Evolutionary conservation across 495 filamentous ascomycete species (phyloP).

Genomic region (Aspergillus mulundensis): DNA sequence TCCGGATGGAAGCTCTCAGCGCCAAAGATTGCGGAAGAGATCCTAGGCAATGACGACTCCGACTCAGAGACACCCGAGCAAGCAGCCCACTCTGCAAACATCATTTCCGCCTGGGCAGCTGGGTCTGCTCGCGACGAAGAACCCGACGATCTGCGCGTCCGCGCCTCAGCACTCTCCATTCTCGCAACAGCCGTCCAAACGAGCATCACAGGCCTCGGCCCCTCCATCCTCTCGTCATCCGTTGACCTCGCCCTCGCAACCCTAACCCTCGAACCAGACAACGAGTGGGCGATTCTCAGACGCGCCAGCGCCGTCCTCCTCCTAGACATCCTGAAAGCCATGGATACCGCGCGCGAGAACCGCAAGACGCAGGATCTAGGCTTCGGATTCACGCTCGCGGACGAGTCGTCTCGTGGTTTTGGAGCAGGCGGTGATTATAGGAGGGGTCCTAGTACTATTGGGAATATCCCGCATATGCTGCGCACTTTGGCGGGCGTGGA

Average conservation of each 20-base stretch:
- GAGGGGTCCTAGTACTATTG: constrained; percentile 28
- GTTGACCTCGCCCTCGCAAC: constrained; percentile 66
- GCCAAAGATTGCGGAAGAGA: constrained; percentile 21
- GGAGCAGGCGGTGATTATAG: neutral
- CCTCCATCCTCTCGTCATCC: constrained; percentile 48
- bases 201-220: constrained; percentile 58
- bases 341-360: constrained; percentile 53
- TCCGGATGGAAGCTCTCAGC: constrained; percentile 35
- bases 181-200: constrained; percentile 63
- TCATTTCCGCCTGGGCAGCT: constrained; percentile 71
- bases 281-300: constrained; percentile 67
- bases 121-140: constrained; percentile 48
- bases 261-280: constrained; percentile 58
- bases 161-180: constrained; percentile 74
- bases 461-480: constrained; percentile 58
- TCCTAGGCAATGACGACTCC: constrained; percentile 39
- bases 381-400: constrained; percentile 56
- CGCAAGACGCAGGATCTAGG: constrained; percentile 44
- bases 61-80: constrained; percentile 45
- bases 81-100: constrained; percentile 53
- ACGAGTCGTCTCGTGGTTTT: constrained; percentile 13
- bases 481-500: constrained; percentile 63
- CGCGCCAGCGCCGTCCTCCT: constrained; percentile 68
- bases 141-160: constrained; percentile 71
- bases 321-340: constrained; percentile 59